These are phyloP conservation scores for Starmerella potacharoeniae DNA, from an alignment of 805 yeast genomes.

Conservation along the genomic window DNA sequence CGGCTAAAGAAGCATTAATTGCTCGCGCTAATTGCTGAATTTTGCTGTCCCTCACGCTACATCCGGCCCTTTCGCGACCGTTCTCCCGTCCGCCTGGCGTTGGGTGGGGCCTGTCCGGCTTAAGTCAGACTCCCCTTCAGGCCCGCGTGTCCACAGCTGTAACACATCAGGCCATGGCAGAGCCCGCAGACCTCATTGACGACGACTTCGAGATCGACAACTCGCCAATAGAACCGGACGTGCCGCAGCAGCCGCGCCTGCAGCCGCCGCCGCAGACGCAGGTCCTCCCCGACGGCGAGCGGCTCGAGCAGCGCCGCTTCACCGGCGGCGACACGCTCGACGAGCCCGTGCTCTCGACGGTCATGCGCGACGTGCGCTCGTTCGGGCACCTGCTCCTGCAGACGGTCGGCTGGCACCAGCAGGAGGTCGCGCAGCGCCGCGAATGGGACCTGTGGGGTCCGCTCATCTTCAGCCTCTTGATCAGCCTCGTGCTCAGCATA, in stretches of 20 bases:
- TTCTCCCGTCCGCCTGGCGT: too few relatives aligned
- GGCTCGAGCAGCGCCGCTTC: conserved; percentile 40
- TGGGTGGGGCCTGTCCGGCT: neutral
- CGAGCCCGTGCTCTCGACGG: conserved; percentile 52
- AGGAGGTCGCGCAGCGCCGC: conserved; percentile 12
- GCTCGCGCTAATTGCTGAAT: too few relatives aligned
- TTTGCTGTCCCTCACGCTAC: too few relatives aligned
- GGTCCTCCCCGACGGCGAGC: conserved; percentile 24
- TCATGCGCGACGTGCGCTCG: conserved; percentile 37
- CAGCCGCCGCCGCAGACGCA: conserved; percentile 13
- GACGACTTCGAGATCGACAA: conserved; percentile 22
- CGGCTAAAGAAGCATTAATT: too few relatives aligned
- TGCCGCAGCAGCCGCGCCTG: conserved; percentile 4
- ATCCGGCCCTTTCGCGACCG: too few relatives aligned
- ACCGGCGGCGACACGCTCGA: conserved; percentile 63
- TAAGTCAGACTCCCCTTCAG: neutral
- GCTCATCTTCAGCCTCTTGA: conserved; percentile 45
- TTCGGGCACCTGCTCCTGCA: conserved; percentile 36
- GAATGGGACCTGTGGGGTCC: conserved; percentile 52
- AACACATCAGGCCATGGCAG: neutral
- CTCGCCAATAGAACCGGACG: conserved; percentile 23
- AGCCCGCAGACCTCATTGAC: conserved; percentile 1
- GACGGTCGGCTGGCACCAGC: conserved; percentile 34
- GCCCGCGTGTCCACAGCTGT: neutral
- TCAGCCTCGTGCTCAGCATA: conserved; percentile 40